Evolutionary conservation across 164 flowering plant genomes (phyloP).

Genomic region (Amborella trichopoda): DNA sequence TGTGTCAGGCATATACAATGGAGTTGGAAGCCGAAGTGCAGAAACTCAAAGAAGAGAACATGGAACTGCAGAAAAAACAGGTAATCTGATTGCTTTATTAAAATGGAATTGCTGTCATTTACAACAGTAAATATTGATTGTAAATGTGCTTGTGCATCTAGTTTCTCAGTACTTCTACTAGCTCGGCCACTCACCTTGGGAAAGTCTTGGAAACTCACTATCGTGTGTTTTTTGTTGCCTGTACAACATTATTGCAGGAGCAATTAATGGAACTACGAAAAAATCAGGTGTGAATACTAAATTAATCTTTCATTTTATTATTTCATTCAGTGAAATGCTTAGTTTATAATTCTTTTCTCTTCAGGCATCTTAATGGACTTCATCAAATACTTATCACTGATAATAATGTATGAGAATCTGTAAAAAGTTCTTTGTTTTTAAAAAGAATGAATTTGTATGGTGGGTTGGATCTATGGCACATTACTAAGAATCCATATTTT

Average conservation of each 20-base stretch:
- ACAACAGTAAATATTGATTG: not conserved
- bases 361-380: not conserved
- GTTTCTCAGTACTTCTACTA: not conserved
- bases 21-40: slow-evolving; percentile 91
- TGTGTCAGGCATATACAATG: slow-evolving; percentile 78
- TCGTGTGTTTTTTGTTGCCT: not conserved
- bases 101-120: too few relatives aligned
- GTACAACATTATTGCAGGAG: slow-evolving; percentile 32
- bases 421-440: not conserved
- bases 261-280: slow-evolving; percentile 63
- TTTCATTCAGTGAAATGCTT: not conserved
- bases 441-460: not conserved
- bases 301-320: not conserved
- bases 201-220: not conserved
- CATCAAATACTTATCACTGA: not conserved
- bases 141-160: not conserved
- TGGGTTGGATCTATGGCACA: too few relatives aligned
- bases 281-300: slow-evolving; percentile 44
- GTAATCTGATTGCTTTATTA: slow-evolving; percentile 15
- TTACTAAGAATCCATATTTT: too few relatives aligned
- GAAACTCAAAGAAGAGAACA: slow-evolving; percentile 74
- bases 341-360: not conserved
- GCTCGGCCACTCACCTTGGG: not conserved
- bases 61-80: slow-evolving; percentile 63
- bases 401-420: not conserved